phyloP scores from a whole-genome alignment of 768 basidiomycete species.

The Kockovaella imperatae region DNA sequence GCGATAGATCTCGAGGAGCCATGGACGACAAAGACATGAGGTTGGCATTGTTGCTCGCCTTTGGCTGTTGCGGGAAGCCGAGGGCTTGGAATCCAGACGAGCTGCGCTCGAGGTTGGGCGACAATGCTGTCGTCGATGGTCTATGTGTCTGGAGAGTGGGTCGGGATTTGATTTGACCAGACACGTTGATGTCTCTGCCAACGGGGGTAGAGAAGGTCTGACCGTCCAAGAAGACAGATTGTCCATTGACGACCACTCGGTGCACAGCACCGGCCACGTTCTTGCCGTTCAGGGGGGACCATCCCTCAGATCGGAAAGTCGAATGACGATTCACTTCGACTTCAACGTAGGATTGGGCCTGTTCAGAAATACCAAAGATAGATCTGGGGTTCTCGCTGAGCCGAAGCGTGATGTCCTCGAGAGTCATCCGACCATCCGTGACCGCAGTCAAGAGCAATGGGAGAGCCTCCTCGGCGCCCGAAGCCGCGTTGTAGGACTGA shows the following conservation, averaged over 20 bases:
- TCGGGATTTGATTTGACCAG: constrained; percentile 36
- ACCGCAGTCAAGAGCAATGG: constrained; percentile 84
- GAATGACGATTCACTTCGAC: constrained; percentile 75
- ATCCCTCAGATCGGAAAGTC: constrained; percentile 52
- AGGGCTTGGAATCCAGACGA: constrained; percentile 3
- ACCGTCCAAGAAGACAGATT: constrained; percentile 85
- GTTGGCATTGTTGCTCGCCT: constrained; percentile 15
- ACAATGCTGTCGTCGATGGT: constrained; percentile 28
- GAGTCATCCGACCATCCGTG: constrained; percentile 63
- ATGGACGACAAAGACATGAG: constrained; percentile 36
- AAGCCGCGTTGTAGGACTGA: constrained; percentile 57
- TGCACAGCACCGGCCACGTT: constrained; percentile 69
- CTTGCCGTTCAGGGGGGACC: constrained; percentile 73
- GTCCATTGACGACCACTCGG: constrained; percentile 80
- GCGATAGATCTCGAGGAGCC: constrained; percentile 41
- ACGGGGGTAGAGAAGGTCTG: constrained; percentile 50
- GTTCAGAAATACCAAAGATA: constrained; percentile 86
- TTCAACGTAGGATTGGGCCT: constrained; percentile 78
- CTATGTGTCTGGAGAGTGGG: constrained; percentile 26
- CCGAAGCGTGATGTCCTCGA: constrained; percentile 73
- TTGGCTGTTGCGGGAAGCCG: constrained; percentile 3
- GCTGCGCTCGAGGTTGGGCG: constrained; percentile 11
- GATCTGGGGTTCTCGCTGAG: constrained; percentile 84
- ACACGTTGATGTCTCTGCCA: constrained; percentile 47
- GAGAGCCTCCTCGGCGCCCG: constrained; percentile 79